These are phyloP conservation scores for Tetrahymena elliotti DNA, from an alignment of 73 alveolate species.

Conservation along the genomic window DNA sequence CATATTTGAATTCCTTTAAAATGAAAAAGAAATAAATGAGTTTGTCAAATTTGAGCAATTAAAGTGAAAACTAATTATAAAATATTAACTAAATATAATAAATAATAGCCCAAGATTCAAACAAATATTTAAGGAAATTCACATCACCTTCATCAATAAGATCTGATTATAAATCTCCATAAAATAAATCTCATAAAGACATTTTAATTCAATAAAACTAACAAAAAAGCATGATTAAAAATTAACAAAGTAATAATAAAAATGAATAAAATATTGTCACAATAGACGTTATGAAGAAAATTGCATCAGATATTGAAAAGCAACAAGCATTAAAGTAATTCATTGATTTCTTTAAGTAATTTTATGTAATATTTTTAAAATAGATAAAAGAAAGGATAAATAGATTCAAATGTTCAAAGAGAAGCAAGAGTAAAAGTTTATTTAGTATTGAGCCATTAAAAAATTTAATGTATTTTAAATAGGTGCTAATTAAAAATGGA, in stretches of 20 bases:
- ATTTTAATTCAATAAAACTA: background rate
- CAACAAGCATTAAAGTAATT: background rate
- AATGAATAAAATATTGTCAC: background rate
- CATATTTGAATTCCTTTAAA: background rate
- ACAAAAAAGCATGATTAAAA: background rate
- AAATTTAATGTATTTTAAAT: background rate
- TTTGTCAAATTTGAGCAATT: background rate
- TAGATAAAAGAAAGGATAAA: background rate
- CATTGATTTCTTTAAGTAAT: background rate
- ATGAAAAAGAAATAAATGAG: background rate
- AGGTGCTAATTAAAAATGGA: background rate
- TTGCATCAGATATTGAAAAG: background rate
- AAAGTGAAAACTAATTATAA: background rate
- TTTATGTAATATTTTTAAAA: background rate
- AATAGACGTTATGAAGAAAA: background rate
- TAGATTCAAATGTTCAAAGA: background rate
- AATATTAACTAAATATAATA: background rate
- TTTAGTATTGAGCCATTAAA: background rate
- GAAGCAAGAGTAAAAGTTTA: background rate
- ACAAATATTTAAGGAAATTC: background rate
- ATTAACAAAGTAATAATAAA: background rate
- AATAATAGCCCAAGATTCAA: background rate
- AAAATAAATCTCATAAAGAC: background rate
- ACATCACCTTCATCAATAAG: background rate
- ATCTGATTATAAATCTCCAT: background rate